phyloP scores from a whole-genome alignment of 768 basidiomycete genomes.

The Amanita fuliginea region DNA sequence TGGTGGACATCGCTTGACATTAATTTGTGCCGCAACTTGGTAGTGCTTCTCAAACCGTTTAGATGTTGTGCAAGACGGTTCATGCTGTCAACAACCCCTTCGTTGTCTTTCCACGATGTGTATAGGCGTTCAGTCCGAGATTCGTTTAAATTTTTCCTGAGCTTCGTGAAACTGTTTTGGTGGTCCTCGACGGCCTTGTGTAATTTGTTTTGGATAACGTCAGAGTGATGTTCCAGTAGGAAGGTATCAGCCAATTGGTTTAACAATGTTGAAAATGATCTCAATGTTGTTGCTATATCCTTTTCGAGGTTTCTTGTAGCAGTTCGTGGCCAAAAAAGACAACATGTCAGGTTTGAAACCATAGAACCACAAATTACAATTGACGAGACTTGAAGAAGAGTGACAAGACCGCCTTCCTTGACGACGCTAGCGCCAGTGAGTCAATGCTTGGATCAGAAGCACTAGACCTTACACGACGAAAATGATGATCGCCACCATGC shows the following conservation, averaged over 20 bases:
- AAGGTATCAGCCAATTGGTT: slow-evolving; percentile 77
- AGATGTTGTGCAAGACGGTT: slow-evolving; percentile 91
- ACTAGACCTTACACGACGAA: slow-evolving; percentile 57
- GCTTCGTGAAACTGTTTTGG: slow-evolving; percentile 79
- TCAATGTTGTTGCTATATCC: slow-evolving; percentile 77
- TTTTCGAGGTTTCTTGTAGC: slow-evolving; percentile 75
- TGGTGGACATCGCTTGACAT: slow-evolving; percentile 32
- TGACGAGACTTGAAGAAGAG: slow-evolving; percentile 61
- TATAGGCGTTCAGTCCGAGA: slow-evolving; percentile 77
- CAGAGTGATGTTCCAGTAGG: slow-evolving; percentile 63
- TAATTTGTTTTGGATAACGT: slow-evolving; percentile 49
- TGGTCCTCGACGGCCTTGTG: slow-evolving; percentile 77
- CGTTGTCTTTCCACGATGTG: slow-evolving; percentile 49
- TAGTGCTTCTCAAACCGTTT: slow-evolving; percentile 79
- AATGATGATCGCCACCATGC: slow-evolving; percentile 75
- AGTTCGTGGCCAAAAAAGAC: slow-evolving; percentile 72
- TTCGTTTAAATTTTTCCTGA: slow-evolving; percentile 80
- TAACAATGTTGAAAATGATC: slow-evolving; percentile 83
- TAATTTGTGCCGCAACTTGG: slow-evolving; percentile 74
- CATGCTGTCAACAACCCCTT: slow-evolving; percentile 78
- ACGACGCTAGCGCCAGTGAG: slow-evolving; percentile 42
- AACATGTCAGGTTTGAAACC: slow-evolving; percentile 81
- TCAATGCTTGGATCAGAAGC: not conserved
- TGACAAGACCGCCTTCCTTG: slow-evolving; percentile 78
- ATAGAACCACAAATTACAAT: slow-evolving; percentile 69